These are phyloP conservation scores for Globisporangium splendens DNA, from an alignment of 352 stramenopile genomes.

Conservation along the genomic window DNA sequence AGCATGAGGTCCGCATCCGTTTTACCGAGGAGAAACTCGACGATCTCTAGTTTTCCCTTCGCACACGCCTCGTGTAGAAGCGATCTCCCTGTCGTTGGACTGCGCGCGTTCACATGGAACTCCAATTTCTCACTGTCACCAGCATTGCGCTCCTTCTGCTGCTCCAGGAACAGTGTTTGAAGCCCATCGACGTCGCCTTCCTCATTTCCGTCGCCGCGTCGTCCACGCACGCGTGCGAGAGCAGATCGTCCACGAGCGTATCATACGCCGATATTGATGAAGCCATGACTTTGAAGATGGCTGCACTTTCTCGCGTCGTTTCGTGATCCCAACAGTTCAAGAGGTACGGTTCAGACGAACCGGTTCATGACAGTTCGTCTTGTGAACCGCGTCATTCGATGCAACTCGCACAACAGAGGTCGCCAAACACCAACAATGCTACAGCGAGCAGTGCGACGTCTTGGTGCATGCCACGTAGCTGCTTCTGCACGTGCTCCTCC, in stretches of 20 bases:
- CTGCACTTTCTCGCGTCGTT: slow-evolving; percentile 7
- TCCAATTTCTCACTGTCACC: not conserved
- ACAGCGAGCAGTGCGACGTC: slow-evolving; percentile 11
- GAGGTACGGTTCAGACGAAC: slow-evolving; percentile 5
- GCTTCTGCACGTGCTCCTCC: not conserved
- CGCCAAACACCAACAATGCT: slow-evolving; percentile 2
- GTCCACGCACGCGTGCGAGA: slow-evolving; percentile 15
- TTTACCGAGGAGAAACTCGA: slow-evolving; percentile 49
- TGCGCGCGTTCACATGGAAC: slow-evolving; percentile 36
- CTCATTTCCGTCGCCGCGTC: not conserved
- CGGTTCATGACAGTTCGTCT: not conserved
- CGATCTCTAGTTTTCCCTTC: slow-evolving; percentile 41
- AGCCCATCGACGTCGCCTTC: slow-evolving; percentile 26
- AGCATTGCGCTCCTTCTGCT: slow-evolving; percentile 13
- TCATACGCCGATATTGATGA: slow-evolving; percentile 19
- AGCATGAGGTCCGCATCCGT: slow-evolving; percentile 48
- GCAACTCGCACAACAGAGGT: not conserved
- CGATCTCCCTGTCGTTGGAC: slow-evolving; percentile 32
- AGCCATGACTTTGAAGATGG: not conserved
- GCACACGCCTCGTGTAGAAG: slow-evolving; percentile 66
- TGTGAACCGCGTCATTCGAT: slow-evolving; percentile 6
- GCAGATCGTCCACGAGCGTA: slow-evolving; percentile 47
- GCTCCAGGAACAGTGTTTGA: slow-evolving; percentile 4
- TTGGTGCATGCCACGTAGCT: slow-evolving; percentile 11
- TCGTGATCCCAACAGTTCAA: not conserved